phyloP scores from a whole-genome alignment of 805 yeast genomes.

The Priceomyces carsonii region DNA sequence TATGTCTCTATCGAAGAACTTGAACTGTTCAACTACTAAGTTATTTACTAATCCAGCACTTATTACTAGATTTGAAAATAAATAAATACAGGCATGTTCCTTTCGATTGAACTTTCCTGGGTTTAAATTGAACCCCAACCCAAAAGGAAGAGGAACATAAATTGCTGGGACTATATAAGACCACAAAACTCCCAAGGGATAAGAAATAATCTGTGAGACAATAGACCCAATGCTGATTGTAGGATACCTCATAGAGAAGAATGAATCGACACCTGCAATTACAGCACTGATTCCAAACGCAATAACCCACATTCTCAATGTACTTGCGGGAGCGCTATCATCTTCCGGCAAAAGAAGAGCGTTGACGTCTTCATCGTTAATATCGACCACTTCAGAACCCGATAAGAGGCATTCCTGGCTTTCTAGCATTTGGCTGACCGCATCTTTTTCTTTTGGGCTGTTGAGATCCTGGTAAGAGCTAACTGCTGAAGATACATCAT shows the following conservation, averaged over 20 bases:
- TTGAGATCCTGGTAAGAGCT: no score
- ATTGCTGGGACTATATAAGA: constrained; percentile 2
- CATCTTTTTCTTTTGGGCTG: constrained; percentile 1
- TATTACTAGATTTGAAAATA: constrained; percentile 8
- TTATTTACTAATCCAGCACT: constrained; percentile 9
- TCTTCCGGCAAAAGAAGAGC: constrained; percentile 10
- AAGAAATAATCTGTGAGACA: constrained; percentile 26
- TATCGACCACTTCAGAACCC: constrained; percentile 7
- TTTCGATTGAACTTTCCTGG: constrained; percentile 23
- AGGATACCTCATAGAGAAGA: constrained; percentile 26
- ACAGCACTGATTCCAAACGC: constrained; percentile 16
- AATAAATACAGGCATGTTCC: constrained; percentile 18
- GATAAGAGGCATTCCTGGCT: no score
- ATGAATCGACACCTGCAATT: constrained; percentile 23
- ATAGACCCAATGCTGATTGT: constrained; percentile 22
- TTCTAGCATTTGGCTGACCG: not conserved
- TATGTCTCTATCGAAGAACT: constrained; percentile 11
- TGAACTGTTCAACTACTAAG: constrained; percentile 10
- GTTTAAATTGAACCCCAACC: constrained; percentile 11
- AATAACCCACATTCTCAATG: constrained; percentile 19
- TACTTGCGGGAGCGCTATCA: constrained; percentile 7
- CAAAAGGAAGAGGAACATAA: constrained; percentile 21
- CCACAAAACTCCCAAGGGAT: constrained; percentile 19
- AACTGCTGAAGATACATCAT: no score
- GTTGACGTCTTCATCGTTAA: constrained; percentile 9